Conservation (phyloP, 257 asterid species). For the Prunella vulgaris region DNA sequence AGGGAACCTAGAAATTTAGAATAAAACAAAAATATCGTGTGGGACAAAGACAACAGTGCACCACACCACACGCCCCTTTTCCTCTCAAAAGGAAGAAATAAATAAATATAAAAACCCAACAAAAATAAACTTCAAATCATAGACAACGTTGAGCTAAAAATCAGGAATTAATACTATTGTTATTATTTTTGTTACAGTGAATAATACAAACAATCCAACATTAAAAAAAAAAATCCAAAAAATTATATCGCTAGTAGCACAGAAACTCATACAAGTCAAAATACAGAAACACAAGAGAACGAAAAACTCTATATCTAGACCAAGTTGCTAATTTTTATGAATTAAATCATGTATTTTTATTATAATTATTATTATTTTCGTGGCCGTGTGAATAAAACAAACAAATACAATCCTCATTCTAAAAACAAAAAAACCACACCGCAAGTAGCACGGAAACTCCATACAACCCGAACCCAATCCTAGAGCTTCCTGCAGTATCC, state of each 20-base stretch:
- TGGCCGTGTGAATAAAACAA: neutral
- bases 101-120: neutral
- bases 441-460: slow-evolving; percentile 24
- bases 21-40: neutral
- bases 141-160: neutral
- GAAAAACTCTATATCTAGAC: neutral
- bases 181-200: neutral
- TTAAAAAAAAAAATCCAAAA: neutral
- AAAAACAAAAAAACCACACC: slow-evolving; percentile 15
- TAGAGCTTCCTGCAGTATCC: slow-evolving; percentile 5
- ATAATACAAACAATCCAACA: neutral
- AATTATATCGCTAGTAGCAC: neutral
- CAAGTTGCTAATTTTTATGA: neutral
- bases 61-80: neutral
- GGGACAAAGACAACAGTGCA: neutral
- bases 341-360: neutral
- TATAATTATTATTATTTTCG: neutral
- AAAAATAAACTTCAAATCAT: neutral
- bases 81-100: neutral
- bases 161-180: neutral
- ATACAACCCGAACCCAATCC: slow-evolving; percentile 8
- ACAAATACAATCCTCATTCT: neutral
- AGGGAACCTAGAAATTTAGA: neutral
- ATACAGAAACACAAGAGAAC: neutral
- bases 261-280: neutral